Evolutionary conservation across 139 green algal genomes (phyloP), one percentile per base, ranked within the genome.

Genomic region (Coelastrella sp.): DNA sequence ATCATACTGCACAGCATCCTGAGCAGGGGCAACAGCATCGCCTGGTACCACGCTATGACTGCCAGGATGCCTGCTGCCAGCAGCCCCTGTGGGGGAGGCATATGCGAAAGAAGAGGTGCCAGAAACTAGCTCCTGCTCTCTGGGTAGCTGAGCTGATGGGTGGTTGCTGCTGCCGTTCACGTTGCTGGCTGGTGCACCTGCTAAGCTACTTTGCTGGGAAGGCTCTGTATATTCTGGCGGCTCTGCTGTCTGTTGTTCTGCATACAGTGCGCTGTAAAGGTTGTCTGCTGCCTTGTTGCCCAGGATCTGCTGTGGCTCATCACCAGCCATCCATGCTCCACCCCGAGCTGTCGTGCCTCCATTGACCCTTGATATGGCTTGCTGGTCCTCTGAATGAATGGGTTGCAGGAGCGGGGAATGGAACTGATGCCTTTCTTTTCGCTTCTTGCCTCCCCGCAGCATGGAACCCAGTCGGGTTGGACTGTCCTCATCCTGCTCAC

Each of bases 381-480:
- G 15, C 8, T 27, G 70, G 11, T 66, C 58, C 70, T 65, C 27
- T 72, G 79, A 72, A 15, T 20, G 79, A 57, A 83, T 61, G 7
- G 84, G 84, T 68, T 88, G 84, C 84, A 88, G 61, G 49, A 88
- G 68, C 22, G 84, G 58, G 20, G 84, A 88, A 15, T 81, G 9
- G n/a, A 88, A 88, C 68, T 81, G 84, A 15, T 88, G 66, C 84
- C 61, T 81, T n/a, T n/a, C 25, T 65, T 70, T 85, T 58, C 60
- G 10, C 8, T 49, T 70, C 27, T 70, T 79, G 6, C 61, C 25
- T 7, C 60, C 35, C n/a, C 84, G 60, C 27, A 72, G 61, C 61
- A 85, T 65, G 6, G 49, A 60, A 7, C n/a, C 76, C 5, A 84
- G 74, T 17, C 63, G 63, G 12, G 63, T 22, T 1, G 63, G 27